Percentiles rank a stretch among this genome's conserved stretches.
Evolutionary conservation across 78 protist genomes (phyloP).

Genomic region (Dictyostelium intermedium): DNA sequence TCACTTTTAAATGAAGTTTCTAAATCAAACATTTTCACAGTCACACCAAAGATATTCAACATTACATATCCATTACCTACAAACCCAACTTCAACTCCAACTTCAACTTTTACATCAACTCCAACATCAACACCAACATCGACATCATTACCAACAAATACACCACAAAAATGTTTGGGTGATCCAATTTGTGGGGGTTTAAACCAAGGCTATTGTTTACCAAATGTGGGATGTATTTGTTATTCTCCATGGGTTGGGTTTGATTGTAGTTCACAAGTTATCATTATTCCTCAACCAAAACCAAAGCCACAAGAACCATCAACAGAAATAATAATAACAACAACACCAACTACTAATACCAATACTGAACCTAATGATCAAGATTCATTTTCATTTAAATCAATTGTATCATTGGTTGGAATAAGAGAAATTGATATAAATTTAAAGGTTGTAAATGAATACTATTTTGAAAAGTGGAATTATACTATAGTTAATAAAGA

Average conservation of each 20-base stretch:
- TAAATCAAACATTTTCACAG: background rate
- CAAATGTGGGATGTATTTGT: background rate
- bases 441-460: too few relatives aligned
- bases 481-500: too few relatives aligned
- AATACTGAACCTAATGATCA: background rate
- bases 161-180: background rate
- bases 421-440: background rate
- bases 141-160: background rate
- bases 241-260: background rate
- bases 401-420: background rate
- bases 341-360: background rate
- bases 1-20: too few relatives aligned
- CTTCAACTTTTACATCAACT: too few relatives aligned
- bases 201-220: background rate
- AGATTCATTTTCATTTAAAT: background rate
- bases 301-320: background rate
- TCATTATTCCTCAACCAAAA: background rate
- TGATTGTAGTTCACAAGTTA: background rate
- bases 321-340: background rate
- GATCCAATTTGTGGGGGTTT: background rate
- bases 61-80: background rate
- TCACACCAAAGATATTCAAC: background rate
- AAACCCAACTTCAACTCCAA: too few relatives aligned
- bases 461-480: too few relatives aligned
- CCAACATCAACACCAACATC: background rate